Evolutionary conservation across 306 rosid species (phyloP).

Genomic region (Cucurbita ficifolia): DNA sequence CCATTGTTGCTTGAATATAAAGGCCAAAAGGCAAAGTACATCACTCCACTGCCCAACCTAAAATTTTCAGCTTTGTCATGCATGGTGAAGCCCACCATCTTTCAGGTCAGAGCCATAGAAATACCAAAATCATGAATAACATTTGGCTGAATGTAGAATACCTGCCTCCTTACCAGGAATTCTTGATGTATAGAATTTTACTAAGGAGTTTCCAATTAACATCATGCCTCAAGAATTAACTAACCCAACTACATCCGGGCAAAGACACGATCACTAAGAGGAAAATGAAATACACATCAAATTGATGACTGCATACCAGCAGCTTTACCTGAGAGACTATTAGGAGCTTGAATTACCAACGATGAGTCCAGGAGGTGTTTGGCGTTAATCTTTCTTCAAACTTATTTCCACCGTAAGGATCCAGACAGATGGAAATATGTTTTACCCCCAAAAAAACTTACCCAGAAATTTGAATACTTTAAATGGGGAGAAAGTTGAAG

Average conservation of each 20-base stretch:
- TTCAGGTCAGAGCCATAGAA: slow-evolving; percentile 33
- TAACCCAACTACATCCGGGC: slow-evolving; percentile 19
- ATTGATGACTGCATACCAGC: slow-evolving; percentile 18
- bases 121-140: slow-evolving; percentile 9
- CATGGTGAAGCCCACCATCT: slow-evolving; percentile 39
- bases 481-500: not conserved
- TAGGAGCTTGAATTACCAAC: not conserved
- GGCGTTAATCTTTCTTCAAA: not conserved
- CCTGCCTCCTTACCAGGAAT: slow-evolving; percentile 62
- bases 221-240: slow-evolving; percentile 15
- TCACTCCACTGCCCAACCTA: slow-evolving; percentile 57
- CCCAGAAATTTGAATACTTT: not conserved
- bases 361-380: slow-evolving; percentile 5
- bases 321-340: slow-evolving; percentile 18
- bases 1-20: slow-evolving; percentile 69
- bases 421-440: not conserved
- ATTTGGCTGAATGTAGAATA: slow-evolving; percentile 24
- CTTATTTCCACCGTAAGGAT: not conserved
- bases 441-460: not conserved
- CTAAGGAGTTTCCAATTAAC: slow-evolving; percentile 5
- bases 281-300: slow-evolving; percentile 25
- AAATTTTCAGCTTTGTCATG: slow-evolving; percentile 31
- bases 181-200: not conserved
- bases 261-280: slow-evolving; percentile 9
- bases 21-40: slow-evolving; percentile 42